Percentiles rank a stretch among this genome's conserved stretches.
Evolutionary conservation across 148 eudicot genomes (phyloP).

Genomic region (Cornus suecica): DNA sequence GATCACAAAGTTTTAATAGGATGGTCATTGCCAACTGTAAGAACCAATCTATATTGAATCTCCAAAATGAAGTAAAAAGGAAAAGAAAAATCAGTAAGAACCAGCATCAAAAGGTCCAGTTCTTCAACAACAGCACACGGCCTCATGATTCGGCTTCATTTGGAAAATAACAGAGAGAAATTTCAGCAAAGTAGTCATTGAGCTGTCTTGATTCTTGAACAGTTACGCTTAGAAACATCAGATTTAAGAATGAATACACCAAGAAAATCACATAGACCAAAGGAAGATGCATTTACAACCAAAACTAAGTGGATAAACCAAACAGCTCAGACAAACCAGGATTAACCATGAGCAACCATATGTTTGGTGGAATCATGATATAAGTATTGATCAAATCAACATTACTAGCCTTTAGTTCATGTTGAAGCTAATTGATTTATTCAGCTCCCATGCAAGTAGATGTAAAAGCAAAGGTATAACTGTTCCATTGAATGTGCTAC

Average conservation of each 20-base stretch:
- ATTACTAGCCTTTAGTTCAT: neutral
- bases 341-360: too few species aligned
- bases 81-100: neutral
- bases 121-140: too few species aligned
- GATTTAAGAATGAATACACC: too few species aligned
- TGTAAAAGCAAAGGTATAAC: neutral
- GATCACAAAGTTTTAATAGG: too few species aligned
- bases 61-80: too few species aligned
- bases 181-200: too few species aligned
- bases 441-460: neutral
- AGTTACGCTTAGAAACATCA: neutral
- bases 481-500: neutral
- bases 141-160: too few species aligned
- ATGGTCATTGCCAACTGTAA: too few species aligned
- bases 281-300: neutral
- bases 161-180: too few species aligned
- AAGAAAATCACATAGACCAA: neutral
- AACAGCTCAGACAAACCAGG: too few species aligned
- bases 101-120: neutral
- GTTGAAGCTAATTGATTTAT: neutral
- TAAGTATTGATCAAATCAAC: neutral
- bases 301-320: neutral
- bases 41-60: neutral
- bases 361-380: too few species aligned
- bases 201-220: neutral